Percentiles rank a stretch among this genome's conserved stretches.
These are phyloP conservation scores for Fusarium subtropicale DNA, from an alignment of 2,329 filamentous ascomycete species.

Conservation along the genomic window DNA sequence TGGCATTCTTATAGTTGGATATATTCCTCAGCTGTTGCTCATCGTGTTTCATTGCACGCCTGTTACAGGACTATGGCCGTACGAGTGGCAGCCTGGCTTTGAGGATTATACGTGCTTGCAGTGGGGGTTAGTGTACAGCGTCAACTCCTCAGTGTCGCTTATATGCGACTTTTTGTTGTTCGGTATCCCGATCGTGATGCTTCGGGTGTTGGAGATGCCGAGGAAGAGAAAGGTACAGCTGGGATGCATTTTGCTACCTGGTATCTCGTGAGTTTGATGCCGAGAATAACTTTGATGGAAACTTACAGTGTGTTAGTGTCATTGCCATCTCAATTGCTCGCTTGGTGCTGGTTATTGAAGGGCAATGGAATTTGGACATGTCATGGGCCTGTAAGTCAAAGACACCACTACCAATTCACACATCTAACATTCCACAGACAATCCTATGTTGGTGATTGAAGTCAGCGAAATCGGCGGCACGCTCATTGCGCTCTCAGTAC, in stretches of 20 bases:
- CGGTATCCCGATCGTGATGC: constrained; percentile 61
- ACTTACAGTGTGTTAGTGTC: constrained; percentile 52
- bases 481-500: constrained; percentile 62
- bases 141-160: constrained; percentile 62
- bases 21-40: constrained; percentile 61
- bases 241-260: constrained; percentile 60
- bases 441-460: constrained; percentile 62
- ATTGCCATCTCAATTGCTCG: constrained; percentile 61
- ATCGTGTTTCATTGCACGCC: constrained; percentile 64
- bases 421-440: constrained; percentile 47
- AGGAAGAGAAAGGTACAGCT: constrained; percentile 60
- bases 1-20: constrained; percentile 56
- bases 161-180: constrained; percentile 64
- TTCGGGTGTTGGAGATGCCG: constrained; percentile 58
- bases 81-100: constrained; percentile 58
- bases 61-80: constrained; percentile 64
- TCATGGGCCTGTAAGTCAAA: constrained; percentile 58
- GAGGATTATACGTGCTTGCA: constrained; percentile 58
- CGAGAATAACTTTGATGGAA: not conserved
- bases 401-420: rapidly evolving
- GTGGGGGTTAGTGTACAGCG: constrained; percentile 64
- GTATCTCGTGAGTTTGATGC: constrained; percentile 56
- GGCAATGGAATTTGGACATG: constrained; percentile 60
- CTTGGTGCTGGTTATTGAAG: constrained; percentile 59
- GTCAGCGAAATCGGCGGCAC: constrained; percentile 63